Conservation (phyloP, 2,329 filamentous ascomycete genomes). For the Arachnomyces sp. region DNA sequence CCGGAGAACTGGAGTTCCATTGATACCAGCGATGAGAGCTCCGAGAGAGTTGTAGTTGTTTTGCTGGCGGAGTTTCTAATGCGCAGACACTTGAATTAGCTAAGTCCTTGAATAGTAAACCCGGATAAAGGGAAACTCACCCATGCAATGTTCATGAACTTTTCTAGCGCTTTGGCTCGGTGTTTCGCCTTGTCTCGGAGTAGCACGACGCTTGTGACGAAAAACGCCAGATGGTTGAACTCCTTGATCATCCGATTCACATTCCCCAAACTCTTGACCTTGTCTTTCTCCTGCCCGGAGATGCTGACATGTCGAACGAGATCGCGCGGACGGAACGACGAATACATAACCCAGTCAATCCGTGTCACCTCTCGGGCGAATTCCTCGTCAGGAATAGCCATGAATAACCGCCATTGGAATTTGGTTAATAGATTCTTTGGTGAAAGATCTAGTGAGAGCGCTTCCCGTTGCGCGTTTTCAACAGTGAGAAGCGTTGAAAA, state of each 20-base stretch:
- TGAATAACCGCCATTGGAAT: constrained; percentile 79
- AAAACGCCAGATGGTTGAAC: constrained; percentile 78
- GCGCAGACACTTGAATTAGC: constrained; percentile 7
- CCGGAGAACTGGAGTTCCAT: constrained; percentile 77
- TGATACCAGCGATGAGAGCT: constrained; percentile 89
- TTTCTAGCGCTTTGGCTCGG: constrained; percentile 80
- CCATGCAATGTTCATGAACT: constrained; percentile 83
- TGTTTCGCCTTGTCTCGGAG: constrained; percentile 95
- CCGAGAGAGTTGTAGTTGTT: constrained; percentile 97
- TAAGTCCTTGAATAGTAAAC: constrained; percentile 4
- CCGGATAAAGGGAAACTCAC: constrained; percentile 22
- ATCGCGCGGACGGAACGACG: constrained; percentile 85
- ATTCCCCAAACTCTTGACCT: constrained; percentile 69
- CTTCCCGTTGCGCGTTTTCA: constrained; percentile 75
- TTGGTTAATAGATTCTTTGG: constrained; percentile 68
- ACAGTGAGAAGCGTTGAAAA: constrained; percentile 31
- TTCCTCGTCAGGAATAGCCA: constrained; percentile 75
- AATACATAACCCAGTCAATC: constrained; percentile 98
- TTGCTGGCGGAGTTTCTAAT: constrained; percentile 68
- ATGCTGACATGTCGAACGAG: constrained; percentile 86
- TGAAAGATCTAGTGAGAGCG: constrained; percentile 62
- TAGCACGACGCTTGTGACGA: constrained; percentile 76
- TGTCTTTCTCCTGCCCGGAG: constrained; percentile 40
- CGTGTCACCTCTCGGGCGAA: constrained; percentile 87
- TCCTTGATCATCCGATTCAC: constrained; percentile 92